Base-by-base conservation (phyloP, 768 basidiomycete genomes). In the Suillus alpinus region DNA sequence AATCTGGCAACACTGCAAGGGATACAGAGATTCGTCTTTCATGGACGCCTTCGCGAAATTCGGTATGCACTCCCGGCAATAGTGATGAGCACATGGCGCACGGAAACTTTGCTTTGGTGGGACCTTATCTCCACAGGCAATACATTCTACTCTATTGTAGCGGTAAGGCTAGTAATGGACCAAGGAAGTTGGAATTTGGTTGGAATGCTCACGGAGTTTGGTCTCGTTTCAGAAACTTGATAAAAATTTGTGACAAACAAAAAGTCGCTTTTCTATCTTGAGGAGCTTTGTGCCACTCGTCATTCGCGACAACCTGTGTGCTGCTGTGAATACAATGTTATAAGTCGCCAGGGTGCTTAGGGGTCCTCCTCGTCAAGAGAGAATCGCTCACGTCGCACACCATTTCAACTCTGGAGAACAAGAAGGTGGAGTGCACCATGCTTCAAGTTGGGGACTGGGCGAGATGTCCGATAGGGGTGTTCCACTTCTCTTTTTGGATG, bases 21-120 rank as follows among this genome's bases (percentile, higher is more conserved):
- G 84, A 49, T 78, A 80, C 0, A 85, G 71, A 0, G 79, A 77
- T 65, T 85, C 83, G 67, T 85, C 82, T 26, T 69, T 72, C 12
- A 68, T 76, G 39, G 81, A 78, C 0, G 77, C 63, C 51, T 77
- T 67, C 4, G 80, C 80, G 59, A 85, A 77, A 14, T 74, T 63
- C 5, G 62, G 59, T 9, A 83, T 55, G 64, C 85, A 86, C 23
- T 64, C 68, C n/a, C 55, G 52, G 63, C 84, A 85, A 59, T 86
- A 81, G 60, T 72, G 63, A 63, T 86, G 82, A 6, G 72, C 69
- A 63, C 85, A 86, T 3, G 75, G 70, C 1, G 77, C 77, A 8
- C 66, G 66, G 44, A 82, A 71, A 31, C 72, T 69, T 13, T 46
- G 8, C 13, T 26, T 36, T 31, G 56, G 29, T 16, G 63, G 63